phyloP scores from a whole-genome alignment of 2,329 filamentous ascomycete species.

The Fusarium burgessii region DNA sequence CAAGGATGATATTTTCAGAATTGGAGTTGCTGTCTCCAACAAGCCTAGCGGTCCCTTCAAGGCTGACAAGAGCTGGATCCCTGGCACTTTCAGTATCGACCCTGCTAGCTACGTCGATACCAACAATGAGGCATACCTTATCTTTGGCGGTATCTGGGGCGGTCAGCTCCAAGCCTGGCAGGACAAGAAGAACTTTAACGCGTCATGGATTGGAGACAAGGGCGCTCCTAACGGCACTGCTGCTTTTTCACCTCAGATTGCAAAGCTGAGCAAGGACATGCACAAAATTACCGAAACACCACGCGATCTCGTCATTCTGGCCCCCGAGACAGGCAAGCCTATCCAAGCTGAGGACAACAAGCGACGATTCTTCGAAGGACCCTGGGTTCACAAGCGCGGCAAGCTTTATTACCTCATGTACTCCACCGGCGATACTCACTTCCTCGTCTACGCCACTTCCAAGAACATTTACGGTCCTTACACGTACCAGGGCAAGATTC shows the following conservation, averaged over 20 bases:
- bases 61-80: conserved; percentile 25
- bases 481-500: conserved; percentile 13
- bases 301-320: conserved; percentile 13
- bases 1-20: conserved; percentile 18
- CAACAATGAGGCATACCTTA: neutral
- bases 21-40: conserved; percentile 21
- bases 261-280: conserved; percentile 22
- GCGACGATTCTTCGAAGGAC: conserved; percentile 13
- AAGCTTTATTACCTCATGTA: conserved; percentile 23
- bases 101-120: conserved; percentile 14
- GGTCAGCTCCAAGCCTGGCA: conserved; percentile 25
- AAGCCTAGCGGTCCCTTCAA: conserved; percentile 16
- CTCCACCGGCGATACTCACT: conserved; percentile 16
- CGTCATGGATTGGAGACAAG: conserved; percentile 6
- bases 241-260: conserved; percentile 12
- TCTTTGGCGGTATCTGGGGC: conserved; percentile 16
- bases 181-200: conserved; percentile 14
- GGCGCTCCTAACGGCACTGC: conserved; percentile 12
- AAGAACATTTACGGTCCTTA: conserved; percentile 21
- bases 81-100: conserved; percentile 19
- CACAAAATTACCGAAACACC: conserved; percentile 23
- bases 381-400: conserved; percentile 18
- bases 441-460: conserved; percentile 16
- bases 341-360: conserved; percentile 8
- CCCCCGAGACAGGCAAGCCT: conserved; percentile 18